phyloP scores from a whole-genome alignment of 2,329 filamentous ascomycete species.

The Ramularia collo-cygni region DNA sequence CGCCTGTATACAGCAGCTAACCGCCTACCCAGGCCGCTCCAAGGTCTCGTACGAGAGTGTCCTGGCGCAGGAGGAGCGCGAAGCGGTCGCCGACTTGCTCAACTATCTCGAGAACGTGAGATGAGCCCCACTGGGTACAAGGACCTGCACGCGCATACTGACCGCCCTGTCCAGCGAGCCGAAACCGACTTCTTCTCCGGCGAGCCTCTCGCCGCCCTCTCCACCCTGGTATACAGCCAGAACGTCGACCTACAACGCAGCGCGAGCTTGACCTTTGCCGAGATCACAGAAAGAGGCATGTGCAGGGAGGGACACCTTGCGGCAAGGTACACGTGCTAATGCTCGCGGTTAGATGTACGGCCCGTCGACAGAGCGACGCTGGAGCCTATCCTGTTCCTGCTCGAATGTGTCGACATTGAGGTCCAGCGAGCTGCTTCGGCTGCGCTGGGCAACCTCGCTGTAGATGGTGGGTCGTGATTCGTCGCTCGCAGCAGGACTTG shows the following conservation, averaged over 20 bases:
- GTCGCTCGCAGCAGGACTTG: constrained; percentile 84
- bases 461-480: constrained; percentile 85
- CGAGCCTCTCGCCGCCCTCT: constrained; percentile 86
- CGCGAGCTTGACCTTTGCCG: constrained; percentile 95
- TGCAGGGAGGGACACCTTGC: not conserved
- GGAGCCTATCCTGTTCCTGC: constrained; percentile 88
- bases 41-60: constrained; percentile 39
- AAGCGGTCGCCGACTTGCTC: constrained; percentile 90
- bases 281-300: constrained; percentile 94
- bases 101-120: constrained; percentile 94
- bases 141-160: constrained; percentile 1
- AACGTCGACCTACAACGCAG: constrained; percentile 97
- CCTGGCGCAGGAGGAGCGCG: constrained; percentile 89
- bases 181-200: constrained; percentile 98
- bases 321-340: constrained; percentile 8
- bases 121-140: constrained; percentile 14
- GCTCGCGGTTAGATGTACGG: constrained; percentile 66
- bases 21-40: constrained; percentile 33
- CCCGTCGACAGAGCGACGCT: constrained; percentile 93
- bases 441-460: constrained; percentile 88
- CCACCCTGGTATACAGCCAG: constrained; percentile 94
- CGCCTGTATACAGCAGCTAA: not conserved
- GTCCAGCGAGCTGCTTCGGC: constrained; percentile 95
- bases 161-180: constrained; percentile 58
- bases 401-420: constrained; percentile 93